phyloP scores from a whole-genome alignment of 2,329 filamentous ascomycete species.

The Lachnellula arida region DNA sequence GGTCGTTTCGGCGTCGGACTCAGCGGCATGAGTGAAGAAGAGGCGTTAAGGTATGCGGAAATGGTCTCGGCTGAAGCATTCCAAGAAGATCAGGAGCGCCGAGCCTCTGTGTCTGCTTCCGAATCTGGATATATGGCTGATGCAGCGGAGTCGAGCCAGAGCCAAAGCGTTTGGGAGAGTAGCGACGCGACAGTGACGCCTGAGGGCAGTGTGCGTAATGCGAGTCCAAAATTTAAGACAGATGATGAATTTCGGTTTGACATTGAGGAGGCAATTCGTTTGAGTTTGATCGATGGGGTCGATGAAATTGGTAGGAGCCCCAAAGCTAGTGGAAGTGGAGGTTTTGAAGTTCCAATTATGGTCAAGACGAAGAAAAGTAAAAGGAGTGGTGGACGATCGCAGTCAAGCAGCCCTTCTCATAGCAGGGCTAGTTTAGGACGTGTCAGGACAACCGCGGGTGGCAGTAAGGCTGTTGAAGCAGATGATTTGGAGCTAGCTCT shows the following conservation, averaged over 20 bases:
- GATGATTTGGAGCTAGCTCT: constrained; percentile 58
- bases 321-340: constrained; percentile 41
- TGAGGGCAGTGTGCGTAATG: constrained; percentile 45
- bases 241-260: constrained; percentile 53
- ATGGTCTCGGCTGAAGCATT: constrained; percentile 62
- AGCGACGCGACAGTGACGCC: constrained; percentile 47
- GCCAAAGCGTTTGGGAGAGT: constrained; percentile 34
- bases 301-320: constrained; percentile 45
- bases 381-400: constrained; percentile 24
- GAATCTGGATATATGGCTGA: constrained; percentile 48
- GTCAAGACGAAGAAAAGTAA: constrained; percentile 43
- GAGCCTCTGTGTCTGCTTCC: constrained; percentile 35
- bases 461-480: constrained; percentile 27
- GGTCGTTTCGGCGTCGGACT: constrained; percentile 82
- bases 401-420: constrained; percentile 33
- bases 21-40: constrained; percentile 60
- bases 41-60: constrained; percentile 59
- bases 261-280: constrained; percentile 57
- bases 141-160: constrained; percentile 34
- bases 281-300: constrained; percentile 54
- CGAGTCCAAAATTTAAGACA: constrained; percentile 26
- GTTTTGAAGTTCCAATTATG: constrained; percentile 48
- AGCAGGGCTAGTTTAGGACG: constrained; percentile 30
- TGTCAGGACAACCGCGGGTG: constrained; percentile 3
- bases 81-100: constrained; percentile 51